Conservation (phyloP, 768 basidiomycete species). For the Chalciporus sphaerocephalus region DNA sequence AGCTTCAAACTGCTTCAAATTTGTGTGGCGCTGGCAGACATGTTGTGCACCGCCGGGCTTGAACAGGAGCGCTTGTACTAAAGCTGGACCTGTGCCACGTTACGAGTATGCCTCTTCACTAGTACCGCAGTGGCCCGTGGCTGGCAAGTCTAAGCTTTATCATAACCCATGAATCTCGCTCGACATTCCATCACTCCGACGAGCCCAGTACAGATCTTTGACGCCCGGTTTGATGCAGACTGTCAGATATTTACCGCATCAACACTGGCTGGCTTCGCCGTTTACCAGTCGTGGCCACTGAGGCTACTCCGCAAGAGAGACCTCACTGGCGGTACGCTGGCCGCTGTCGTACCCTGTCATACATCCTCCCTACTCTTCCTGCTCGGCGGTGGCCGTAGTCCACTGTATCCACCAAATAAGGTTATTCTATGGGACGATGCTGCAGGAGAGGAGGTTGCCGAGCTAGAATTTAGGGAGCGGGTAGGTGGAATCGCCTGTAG, state of each 20-base stretch:
- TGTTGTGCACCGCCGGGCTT: neutral
- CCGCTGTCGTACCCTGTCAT: slow-evolving; percentile 74
- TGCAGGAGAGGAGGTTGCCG: slow-evolving; percentile 71
- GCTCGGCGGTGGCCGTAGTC: slow-evolving; percentile 82
- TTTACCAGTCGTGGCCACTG: slow-evolving; percentile 74
- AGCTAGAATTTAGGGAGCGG: slow-evolving; percentile 83
- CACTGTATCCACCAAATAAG: slow-evolving; percentile 88
- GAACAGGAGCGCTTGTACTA: neutral
- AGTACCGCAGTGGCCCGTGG: neutral
- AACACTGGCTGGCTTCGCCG: slow-evolving; percentile 77
- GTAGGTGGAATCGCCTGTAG: slow-evolving; percentile 78
- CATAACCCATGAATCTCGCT: slow-evolving; percentile 72
- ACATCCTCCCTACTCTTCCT: slow-evolving; percentile 81
- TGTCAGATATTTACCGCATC: slow-evolving; percentile 75
- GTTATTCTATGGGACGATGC: slow-evolving; percentile 87
- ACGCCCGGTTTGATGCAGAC: slow-evolving; percentile 78
- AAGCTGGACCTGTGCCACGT: neutral
- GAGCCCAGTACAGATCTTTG: slow-evolving; percentile 66
- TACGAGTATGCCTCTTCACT: slow-evolving; percentile 18
- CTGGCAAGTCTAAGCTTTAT: slow-evolving; percentile 8
- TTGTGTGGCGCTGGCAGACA: neutral
- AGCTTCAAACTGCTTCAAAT: slow-evolving; percentile 5
- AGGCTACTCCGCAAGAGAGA: slow-evolving; percentile 79
- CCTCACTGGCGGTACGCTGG: slow-evolving; percentile 71
- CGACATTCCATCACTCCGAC: slow-evolving; percentile 80